Evolutionary conservation across 1,139 yeast species (phyloP), one percentile per base, ranked within the genome.

Genomic region (Pneumocystis carinii): DNA sequence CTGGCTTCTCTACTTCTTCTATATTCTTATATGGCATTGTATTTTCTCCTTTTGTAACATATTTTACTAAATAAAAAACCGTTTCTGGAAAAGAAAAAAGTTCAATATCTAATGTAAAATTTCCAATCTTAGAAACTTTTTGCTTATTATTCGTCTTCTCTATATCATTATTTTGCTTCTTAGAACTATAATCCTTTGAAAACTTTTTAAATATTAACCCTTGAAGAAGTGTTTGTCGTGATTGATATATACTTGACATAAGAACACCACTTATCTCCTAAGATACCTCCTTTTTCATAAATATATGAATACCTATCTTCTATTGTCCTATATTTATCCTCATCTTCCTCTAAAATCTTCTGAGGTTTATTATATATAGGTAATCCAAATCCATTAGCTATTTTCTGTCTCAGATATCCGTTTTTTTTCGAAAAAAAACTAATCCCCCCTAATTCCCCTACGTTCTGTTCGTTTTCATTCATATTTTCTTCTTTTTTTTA

Each of bases 11-110:
- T 7, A 1, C 6, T 5, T 4, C 35, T 32, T 32, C 35, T 32
- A 32, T 32, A 32, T 7, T 32, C 8, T 32, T 8, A 32, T 4
- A 32, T 19, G 19, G 19, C 19, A 19, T 3, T 7, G 6, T 19
- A 41, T 41, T 17, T 2, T 17, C 19, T 41, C 29, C 19, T 41
- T 41, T 24, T 41, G 27, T 19, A 17, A 19, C 19, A 19, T 41
- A 41, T 56, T 56, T 56, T 17, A 38, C 59, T 36, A 56, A 17
- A 56, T 36, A 56, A 38, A 56, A 56, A 6, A 17, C 24, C 6
- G 59, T 56, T 56, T 56, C 36, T 36, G 59, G 59, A 41, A 41
- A 41, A 17, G 53, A 41, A 41, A 41, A 41, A 41, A 41, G 53
- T 19, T 41, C 53, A 19, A 41, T 41, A 41, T 24, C 3, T 41